Conservation (phyloP, 2,329 filamentous ascomycete genomes). For the Colletotrichum chlorophyti region DNA sequence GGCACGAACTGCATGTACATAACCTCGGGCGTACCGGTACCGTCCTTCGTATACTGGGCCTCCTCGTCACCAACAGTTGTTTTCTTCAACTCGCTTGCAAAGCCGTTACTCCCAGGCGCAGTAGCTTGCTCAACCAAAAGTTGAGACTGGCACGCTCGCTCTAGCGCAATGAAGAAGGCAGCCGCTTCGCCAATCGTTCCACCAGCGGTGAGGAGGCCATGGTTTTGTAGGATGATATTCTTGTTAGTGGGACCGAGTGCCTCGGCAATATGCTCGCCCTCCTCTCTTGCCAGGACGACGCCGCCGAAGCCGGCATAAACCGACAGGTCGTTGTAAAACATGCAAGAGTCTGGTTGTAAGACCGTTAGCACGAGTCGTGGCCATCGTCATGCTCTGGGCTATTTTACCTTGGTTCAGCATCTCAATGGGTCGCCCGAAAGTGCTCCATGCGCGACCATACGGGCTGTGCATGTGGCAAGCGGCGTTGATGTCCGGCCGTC, state of each 20-base stretch:
- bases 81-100: conserved; percentile 38
- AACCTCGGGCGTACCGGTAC: conserved; percentile 34
- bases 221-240: conserved; percentile 71
- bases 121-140: conserved; percentile 68
- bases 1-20: conserved; percentile 45
- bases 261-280: conserved; percentile 66
- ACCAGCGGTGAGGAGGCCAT: conserved; percentile 73
- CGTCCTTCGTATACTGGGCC: conserved; percentile 40
- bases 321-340: conserved; percentile 67
- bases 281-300: conserved; percentile 62
- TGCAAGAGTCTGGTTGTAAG: conserved; percentile 55
- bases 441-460: conserved; percentile 70
- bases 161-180: conserved; percentile 71
- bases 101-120: conserved; percentile 21
- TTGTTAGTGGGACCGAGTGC: conserved; percentile 64
- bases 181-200: conserved; percentile 74
- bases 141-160: conserved; percentile 72
- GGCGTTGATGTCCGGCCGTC: conserved; percentile 67
- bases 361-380: not conserved
- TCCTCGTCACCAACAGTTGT: conserved; percentile 48
- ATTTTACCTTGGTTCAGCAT: conserved; percentile 67
- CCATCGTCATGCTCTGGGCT: too few species aligned
- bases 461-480: conserved; percentile 71
- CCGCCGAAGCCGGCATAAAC: conserved; percentile 64
- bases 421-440: conserved; percentile 67